phyloP scores from a whole-genome alignment of 78 protist species.

The Dictyostelium capitatum region DNA sequence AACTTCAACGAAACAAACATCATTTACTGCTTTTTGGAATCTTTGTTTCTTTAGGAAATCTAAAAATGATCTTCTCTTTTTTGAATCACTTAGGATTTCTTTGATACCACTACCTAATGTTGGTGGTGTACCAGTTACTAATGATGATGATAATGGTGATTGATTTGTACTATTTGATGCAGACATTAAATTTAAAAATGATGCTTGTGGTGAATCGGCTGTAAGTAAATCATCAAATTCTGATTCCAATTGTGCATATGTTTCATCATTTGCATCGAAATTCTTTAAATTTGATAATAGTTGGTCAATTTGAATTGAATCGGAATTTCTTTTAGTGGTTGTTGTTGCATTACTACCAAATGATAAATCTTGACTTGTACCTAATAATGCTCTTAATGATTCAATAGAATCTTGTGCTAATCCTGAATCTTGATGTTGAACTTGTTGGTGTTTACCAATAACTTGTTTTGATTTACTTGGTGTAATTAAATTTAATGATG shows the following conservation, averaged over 20 bases:
- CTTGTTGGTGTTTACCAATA: neutral
- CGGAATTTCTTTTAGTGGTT: neutral
- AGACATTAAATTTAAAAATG: slow-evolving; percentile 29
- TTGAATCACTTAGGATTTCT: slow-evolving; percentile 36
- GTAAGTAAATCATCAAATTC: slow-evolving; percentile 10
- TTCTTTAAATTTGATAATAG: slow-evolving; percentile 21
- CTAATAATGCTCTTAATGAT: slow-evolving; percentile 27
- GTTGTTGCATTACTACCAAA: neutral
- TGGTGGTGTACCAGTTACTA: neutral
- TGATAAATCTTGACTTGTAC: slow-evolving; percentile 28
- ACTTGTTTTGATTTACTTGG: neutral
- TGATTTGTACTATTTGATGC: neutral
- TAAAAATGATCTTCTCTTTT: slow-evolving; percentile 49
- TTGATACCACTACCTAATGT: slow-evolving; percentile 16
- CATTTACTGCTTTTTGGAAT: slow-evolving; percentile 60
- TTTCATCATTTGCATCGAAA: slow-evolving; percentile 26
- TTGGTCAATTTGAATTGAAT: slow-evolving; percentile 58
- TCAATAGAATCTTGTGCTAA: slow-evolving; percentile 37
- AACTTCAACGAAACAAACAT: slow-evolving; percentile 76
- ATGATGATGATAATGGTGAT: neutral
- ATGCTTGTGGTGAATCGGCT: slow-evolving; percentile 9
- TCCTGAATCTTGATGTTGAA: neutral
- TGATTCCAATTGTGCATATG: slow-evolving; percentile 2
- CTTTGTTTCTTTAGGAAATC: slow-evolving; percentile 59
- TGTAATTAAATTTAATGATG: neutral